These are phyloP conservation scores for Backusella luteola DNA, from an alignment of 192 early-diverging fungal genomes.

Conservation along the genomic window DNA sequence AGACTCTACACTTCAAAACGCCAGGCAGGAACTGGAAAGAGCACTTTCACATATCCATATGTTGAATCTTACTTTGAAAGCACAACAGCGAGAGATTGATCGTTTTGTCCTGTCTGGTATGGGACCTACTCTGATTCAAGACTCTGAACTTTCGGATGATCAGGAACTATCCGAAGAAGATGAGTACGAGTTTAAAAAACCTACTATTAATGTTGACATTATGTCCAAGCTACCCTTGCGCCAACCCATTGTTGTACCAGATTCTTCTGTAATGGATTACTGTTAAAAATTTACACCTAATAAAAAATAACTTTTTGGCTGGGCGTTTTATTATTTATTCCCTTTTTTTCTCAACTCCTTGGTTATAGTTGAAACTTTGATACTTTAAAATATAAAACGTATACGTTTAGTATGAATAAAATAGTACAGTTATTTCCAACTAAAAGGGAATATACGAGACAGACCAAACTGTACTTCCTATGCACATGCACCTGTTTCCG, in stretches of 20 bases:
- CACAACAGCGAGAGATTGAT: slow-evolving; percentile 12
- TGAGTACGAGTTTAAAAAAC: background rate
- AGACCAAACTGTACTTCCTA: background rate
- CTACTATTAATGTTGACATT: slow-evolving; percentile 1
- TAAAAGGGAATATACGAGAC: background rate
- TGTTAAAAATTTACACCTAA: background rate
- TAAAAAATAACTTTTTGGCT: background rate
- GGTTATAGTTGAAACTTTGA: background rate
- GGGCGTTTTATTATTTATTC: background rate
- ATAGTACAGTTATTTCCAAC: background rate
- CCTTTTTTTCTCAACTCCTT: background rate
- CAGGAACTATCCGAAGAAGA: slow-evolving; percentile 32
- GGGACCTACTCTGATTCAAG: slow-evolving; percentile 17
- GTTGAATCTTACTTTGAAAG: slow-evolving; percentile 19
- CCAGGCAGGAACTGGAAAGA: slow-evolving; percentile 36
- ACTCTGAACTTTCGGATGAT: slow-evolving; percentile 20
- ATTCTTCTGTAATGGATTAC: background rate
- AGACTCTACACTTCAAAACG: slow-evolving; percentile 25
- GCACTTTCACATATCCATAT: slow-evolving; percentile 32
- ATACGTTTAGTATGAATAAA: background rate
- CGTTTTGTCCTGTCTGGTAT: background rate
- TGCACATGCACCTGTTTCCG: background rate
- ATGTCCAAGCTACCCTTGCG: slow-evolving; percentile 25
- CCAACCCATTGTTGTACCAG: background rate
- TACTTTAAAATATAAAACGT: background rate